phyloP scores from a whole-genome alignment of 257 asterid genomes.

The Dorcoceras hygrometricum region DNA sequence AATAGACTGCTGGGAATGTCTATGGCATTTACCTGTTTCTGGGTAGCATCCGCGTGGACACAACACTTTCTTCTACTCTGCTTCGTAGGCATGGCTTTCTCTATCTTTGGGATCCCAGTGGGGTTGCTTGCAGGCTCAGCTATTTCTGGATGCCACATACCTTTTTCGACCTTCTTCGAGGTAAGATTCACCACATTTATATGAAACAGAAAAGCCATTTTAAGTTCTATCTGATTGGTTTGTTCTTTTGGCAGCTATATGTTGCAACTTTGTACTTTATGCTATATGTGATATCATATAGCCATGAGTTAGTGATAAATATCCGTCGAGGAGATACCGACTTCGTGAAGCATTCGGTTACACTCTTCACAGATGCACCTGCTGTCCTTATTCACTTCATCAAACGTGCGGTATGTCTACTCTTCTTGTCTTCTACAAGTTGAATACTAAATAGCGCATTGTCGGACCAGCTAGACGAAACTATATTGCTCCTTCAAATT shows the following conservation, averaged over 20 bases:
- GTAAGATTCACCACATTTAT: not conserved
- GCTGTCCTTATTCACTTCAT: not conserved
- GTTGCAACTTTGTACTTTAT: not conserved
- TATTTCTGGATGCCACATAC: conserved; percentile 7
- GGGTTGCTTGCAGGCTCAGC: not conserved
- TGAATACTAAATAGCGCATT: too few relatives aligned
- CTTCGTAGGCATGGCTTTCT: not conserved
- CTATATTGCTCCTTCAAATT: too few relatives aligned
- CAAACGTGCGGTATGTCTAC: not conserved
- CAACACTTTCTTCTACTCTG: not conserved
- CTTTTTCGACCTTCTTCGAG: not conserved
- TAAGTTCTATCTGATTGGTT: not conserved
- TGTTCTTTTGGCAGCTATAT: conserved; percentile 6
- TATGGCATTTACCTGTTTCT: conserved; percentile 9
- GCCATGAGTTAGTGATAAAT: conserved; percentile 14
- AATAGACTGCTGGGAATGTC: conserved; percentile 3
- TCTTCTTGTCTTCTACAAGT: not conserved
- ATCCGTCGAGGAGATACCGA: conserved; percentile 20
- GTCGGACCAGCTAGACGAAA: too few relatives aligned
- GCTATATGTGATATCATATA: conserved; percentile 20
- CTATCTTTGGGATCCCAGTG: not conserved
- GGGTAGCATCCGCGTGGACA: not conserved
- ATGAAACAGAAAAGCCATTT: not conserved
- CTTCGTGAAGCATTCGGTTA: conserved; percentile 17
- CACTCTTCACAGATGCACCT: conserved; percentile 13